phyloP scores from a whole-genome alignment of 177 flowering plant species.

The Vitis hybrid region DNA sequence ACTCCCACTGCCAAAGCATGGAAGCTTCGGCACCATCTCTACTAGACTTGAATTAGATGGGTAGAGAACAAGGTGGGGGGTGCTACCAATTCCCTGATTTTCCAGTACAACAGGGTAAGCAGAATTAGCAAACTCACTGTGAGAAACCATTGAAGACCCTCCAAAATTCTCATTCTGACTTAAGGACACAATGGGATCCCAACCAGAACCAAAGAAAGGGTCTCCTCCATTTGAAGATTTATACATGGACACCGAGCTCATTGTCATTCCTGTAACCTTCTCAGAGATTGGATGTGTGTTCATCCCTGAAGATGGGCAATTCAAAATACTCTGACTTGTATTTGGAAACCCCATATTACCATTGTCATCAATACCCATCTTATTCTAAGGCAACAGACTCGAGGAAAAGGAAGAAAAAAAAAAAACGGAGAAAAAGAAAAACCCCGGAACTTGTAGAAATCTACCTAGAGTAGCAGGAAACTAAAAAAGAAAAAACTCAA shows the following conservation, averaged over 20 bases:
- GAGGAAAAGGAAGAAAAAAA: no score
- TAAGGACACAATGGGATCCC: conserved; percentile 74
- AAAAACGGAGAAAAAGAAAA: not conserved
- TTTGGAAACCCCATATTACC: conserved; percentile 51
- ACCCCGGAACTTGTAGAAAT: conserved; percentile 15
- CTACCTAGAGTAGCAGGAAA: not conserved
- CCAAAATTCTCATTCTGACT: conserved; percentile 47
- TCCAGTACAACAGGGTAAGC: conserved; percentile 35
- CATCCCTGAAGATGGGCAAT: conserved; percentile 45
- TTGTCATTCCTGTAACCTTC: conserved; percentile 32
- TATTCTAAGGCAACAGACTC: not conserved
- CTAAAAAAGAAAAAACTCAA: conserved; percentile 12
- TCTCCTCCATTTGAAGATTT: conserved; percentile 40
- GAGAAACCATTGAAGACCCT: conserved; percentile 46
- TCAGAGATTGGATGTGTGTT: conserved; percentile 29
- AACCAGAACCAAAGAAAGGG: conserved; percentile 51
- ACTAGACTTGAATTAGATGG: conserved; percentile 42
- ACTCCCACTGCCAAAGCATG: conserved; percentile 54
- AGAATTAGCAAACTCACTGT: conserved; percentile 38
- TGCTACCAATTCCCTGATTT: conserved; percentile 39
- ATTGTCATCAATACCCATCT: conserved; percentile 50
- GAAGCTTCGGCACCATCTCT: conserved; percentile 49
- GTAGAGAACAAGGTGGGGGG: conserved; percentile 43
- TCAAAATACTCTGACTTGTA: conserved; percentile 30
- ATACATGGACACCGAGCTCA: conserved; percentile 44